Conservation (phyloP, 2,329 filamentous ascomycete species). For the Fusarium burgessii region DNA sequence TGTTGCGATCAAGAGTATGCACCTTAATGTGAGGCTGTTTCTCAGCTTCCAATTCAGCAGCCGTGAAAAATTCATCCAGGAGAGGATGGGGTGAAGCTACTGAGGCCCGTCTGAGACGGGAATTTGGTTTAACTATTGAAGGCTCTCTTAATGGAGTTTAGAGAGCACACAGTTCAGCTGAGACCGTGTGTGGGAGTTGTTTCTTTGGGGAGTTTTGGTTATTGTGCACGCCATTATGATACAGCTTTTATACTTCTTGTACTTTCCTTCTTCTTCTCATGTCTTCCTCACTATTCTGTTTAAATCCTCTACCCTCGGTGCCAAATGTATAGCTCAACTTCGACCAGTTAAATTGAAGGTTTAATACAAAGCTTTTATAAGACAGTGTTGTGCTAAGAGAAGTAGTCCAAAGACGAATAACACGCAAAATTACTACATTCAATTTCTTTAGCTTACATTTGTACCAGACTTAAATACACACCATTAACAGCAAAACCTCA, state of each 20-base stretch:
- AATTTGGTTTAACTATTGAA: accelerated
- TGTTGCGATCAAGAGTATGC: neutral
- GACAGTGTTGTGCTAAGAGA: neutral
- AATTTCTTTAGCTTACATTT: neutral
- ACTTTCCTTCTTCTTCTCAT: neutral
- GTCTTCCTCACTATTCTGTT: neutral
- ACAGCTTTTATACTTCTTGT: too few species aligned
- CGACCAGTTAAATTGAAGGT: neutral
- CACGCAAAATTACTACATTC: neutral
- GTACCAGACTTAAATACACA: too few species aligned
- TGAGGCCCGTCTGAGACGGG: neutral
- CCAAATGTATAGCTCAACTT: neutral
- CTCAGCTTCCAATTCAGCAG: neutral
- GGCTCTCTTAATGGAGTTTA: neutral
- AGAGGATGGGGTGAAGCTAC: neutral
- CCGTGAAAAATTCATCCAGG: neutral
- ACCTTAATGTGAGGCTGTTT: neutral
- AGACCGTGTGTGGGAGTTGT: neutral
- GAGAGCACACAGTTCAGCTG: neutral
- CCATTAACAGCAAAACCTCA: too few species aligned
- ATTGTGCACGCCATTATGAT: too few species aligned
- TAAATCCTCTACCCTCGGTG: neutral
- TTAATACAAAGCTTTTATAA: neutral
- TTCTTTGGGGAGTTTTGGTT: neutral
- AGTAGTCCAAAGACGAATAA: neutral